Base-by-base conservation (phyloP, 2,329 filamentous ascomycete genomes). In the Hypoxylon sp. region DNA sequence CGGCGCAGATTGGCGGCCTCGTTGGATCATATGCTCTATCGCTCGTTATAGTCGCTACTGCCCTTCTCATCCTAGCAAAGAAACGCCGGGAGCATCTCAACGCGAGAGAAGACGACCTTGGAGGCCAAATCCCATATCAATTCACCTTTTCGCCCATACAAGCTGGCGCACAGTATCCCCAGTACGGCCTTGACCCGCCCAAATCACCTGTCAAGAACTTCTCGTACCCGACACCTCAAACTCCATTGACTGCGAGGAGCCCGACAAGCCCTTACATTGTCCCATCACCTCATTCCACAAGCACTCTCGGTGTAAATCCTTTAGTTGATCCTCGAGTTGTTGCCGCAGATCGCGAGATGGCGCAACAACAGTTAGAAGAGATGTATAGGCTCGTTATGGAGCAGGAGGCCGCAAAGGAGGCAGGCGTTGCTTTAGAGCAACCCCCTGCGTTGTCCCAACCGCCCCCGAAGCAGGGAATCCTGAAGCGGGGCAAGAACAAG, bases 341-440 rank as follows among this genome's bases (percentile, higher is more conserved):
- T 22, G 86, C 90, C 62, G 85, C 87, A 63, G 92, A 97, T 78
- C 87, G 86, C 75, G 84, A 85, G 73, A 89, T 90, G 80, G 89
- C 92, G 67, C 89, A 95, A 77, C 84, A 89, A 68, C 91, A 97
- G 76, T 88, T 97, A 77, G 93, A 97, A 77, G 88, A 92, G 71
- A 88, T 98, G 76, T 98, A 97, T 79, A 93, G 89, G 65, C 91
- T 93, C 70, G 94, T 97, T 67, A 91, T 97, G 89, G 92, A 93
- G 76, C 91, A 97, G 71, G 94, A 97, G 73, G 87, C 85, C 60
- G 87, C 87, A 53, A 89, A 89, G 75, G 80, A 84, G 68, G 82
- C 81, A 49, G 87, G 87, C 30, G 73, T 85, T 43, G 76, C 77
- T 17, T 79, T 86, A 46, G 80, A 84, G 20, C 76, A 74, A 5